Evolutionary conservation across 805 yeast genomes (phyloP), one percentile per base, ranked within the genome.

Genomic region (Spathaspora boniae): DNA sequence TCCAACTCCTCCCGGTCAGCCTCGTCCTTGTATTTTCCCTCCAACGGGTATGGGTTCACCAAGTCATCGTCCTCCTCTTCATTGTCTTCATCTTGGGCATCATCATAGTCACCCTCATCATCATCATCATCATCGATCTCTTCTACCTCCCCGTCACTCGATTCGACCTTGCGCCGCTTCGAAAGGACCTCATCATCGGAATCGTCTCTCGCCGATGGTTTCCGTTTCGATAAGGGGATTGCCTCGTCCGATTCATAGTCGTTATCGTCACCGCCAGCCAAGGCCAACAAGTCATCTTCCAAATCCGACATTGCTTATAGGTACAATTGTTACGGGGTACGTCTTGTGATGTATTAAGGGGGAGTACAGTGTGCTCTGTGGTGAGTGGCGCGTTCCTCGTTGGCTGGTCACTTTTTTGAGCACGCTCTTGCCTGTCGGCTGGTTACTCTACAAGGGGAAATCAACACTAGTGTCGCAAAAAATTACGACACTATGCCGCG

Each of bases 251-350:
- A 54, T 21, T 47, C 55, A 18, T 43, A 41, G 25, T 44, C 53
- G n/a, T 52, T 46, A 37, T 50, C 60, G 8, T 56, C 48, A 16
- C 56, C 54, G 42, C 94, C 98, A 34, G 98, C 98, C 51, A 93
- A 76, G 15, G 96, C 98, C 55, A 91, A 76, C 65, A 93, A 75
- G 74, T 93, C 98, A 58, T 91, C 98, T 57, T 89, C 97, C 54
- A 87, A 77, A 49, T 67, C 95, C 42, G 89, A 81, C 94, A 85
- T 85, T n/a, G n/a, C n/a, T n/a, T n/a, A n/a, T n/a, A n/a, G n/a
- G n/a, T n/a, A n/a, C n/a, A n/a, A n/a, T n/a, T n/a, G n/a, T n/a
- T n/a, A n/a, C n/a, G n/a, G n/a, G n/a, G n/a, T n/a, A n/a, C n/a
- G n/a, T n/a, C n/a, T n/a, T n/a, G n/a, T n/a, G n/a, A n/a, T n/a